A percentile compares a stretch with the other conserved stretches of the same genome.
These are phyloP conservation scores for apple (Malus domestica) DNA, from an alignment of 306 rosid genomes.

Conservation along the genomic window DNA sequence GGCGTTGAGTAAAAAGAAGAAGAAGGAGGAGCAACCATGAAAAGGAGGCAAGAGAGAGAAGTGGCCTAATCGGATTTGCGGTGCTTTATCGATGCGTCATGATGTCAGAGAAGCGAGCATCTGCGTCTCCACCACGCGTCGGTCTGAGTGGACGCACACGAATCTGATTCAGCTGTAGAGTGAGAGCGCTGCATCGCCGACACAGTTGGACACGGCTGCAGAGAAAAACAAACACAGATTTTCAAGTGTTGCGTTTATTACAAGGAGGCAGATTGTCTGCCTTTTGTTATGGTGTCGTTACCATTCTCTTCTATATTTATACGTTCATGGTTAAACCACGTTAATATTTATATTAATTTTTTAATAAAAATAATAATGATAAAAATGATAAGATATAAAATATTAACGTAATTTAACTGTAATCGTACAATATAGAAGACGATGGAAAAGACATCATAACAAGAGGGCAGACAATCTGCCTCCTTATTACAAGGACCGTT, in stretches of 20 bases:
- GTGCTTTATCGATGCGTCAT: background rate
- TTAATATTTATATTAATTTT: too few species aligned
- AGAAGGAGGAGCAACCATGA: conserved; percentile 9
- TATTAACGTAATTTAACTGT: too few species aligned
- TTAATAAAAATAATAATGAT: too few species aligned
- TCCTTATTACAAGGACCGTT: too few species aligned
- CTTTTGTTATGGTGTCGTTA: too few species aligned
- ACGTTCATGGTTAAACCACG: fast-evolving
- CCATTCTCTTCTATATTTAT: too few species aligned
- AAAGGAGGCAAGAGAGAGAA: background rate
- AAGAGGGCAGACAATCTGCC: too few species aligned
- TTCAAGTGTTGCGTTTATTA: background rate
- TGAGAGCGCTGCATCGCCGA: background rate
- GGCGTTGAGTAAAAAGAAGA: background rate
- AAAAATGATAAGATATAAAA: too few species aligned
- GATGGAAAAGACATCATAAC: too few species aligned
- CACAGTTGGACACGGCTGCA: background rate
- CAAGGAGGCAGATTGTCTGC: too few species aligned
- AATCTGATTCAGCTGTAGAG: background rate
- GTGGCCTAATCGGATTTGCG: background rate
- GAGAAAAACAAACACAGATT: background rate
- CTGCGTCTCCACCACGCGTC: background rate
- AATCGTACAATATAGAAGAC: too few species aligned
- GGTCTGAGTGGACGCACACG: background rate
- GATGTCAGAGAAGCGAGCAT: background rate